phyloP scores from a whole-genome alignment of 2,329 filamentous ascomycete species.

The Diplocarpon rosae region DNA sequence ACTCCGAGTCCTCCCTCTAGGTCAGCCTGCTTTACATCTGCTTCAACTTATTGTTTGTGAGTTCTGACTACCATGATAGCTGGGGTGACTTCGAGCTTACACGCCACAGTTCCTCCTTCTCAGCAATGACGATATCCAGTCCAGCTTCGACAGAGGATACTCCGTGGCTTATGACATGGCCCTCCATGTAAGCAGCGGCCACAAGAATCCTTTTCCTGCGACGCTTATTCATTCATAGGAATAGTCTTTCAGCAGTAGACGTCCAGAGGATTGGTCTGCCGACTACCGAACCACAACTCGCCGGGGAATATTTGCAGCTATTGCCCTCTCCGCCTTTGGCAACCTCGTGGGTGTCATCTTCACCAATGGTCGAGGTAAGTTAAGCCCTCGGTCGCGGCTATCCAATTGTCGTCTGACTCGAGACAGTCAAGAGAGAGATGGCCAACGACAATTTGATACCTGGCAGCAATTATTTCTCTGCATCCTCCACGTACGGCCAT shows the following conservation, averaged over 20 bases:
- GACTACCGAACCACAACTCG: not conserved
- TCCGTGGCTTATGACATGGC: not conserved
- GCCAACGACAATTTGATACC: not conserved
- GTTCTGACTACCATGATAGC: not conserved
- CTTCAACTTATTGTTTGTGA: not conserved
- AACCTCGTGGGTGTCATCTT: not conserved
- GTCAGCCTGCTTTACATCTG: not conserved
- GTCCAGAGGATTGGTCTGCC: no score
- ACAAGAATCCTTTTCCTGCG: no score
- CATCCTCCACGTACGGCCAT: not conserved
- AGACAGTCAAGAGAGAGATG: not conserved
- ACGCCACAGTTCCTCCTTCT: not conserved
- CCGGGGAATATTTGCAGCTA: not conserved
- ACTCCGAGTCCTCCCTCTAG: no score
- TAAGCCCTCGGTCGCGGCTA: not conserved
- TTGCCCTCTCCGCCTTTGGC: not conserved
- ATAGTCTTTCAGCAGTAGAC: no score
- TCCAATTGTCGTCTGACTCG: not conserved
- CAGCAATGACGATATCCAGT: not conserved
- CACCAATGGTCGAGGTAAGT: not conserved
- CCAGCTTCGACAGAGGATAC: not conserved
- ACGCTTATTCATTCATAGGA: no score
- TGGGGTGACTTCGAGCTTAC: not conserved
- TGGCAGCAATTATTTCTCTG: not conserved
- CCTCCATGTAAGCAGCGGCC: not conserved